A percentile compares a stretch with the other conserved stretches of the same genome.
Evolutionary conservation across 768 basidiomycete genomes (phyloP).

Genomic region (Botryobasidium botryosum): DNA sequence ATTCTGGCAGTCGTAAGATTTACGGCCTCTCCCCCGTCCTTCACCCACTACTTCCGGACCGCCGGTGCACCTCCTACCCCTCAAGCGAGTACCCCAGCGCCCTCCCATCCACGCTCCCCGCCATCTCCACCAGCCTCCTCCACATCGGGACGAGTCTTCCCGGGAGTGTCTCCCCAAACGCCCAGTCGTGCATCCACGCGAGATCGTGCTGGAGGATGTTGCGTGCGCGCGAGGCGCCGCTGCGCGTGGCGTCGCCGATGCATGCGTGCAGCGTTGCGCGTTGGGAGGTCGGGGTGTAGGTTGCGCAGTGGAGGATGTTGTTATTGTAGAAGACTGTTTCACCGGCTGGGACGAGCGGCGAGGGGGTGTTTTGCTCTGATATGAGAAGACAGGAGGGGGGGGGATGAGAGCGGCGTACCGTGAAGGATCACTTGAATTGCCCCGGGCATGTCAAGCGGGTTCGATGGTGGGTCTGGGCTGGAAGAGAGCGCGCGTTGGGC

Average conservation of each 20-base stretch:
- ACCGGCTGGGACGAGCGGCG: constrained; percentile 46
- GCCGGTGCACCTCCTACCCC: too few relatives aligned
- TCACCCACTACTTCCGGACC: too few relatives aligned
- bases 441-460: constrained; percentile 59
- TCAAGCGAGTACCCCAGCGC: too few relatives aligned
- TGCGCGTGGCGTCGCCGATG: constrained; percentile 39
- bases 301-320: constrained; percentile 61
- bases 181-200: constrained; percentile 40
- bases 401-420: constrained; percentile 24
- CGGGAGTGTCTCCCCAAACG: constrained; percentile 32
- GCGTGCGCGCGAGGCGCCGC: constrained; percentile 44
- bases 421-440: constrained; percentile 36
- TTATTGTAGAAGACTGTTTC: constrained; percentile 69
- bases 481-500: constrained; percentile 41
- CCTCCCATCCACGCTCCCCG: too few relatives aligned
- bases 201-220: constrained; percentile 64
- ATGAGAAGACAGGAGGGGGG: background rate
- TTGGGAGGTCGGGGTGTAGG: constrained; percentile 32
- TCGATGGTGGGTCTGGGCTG: constrained; percentile 30
- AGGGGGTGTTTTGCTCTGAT: background rate
- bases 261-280: constrained; percentile 56
- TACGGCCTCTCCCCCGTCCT: too few relatives aligned
- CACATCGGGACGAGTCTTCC: too few relatives aligned
- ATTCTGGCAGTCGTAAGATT: too few relatives aligned
- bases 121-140: too few relatives aligned